Base-by-base conservation (phyloP, 495 filamentous ascomycete genomes). In the Talaromyces liani region DNA sequence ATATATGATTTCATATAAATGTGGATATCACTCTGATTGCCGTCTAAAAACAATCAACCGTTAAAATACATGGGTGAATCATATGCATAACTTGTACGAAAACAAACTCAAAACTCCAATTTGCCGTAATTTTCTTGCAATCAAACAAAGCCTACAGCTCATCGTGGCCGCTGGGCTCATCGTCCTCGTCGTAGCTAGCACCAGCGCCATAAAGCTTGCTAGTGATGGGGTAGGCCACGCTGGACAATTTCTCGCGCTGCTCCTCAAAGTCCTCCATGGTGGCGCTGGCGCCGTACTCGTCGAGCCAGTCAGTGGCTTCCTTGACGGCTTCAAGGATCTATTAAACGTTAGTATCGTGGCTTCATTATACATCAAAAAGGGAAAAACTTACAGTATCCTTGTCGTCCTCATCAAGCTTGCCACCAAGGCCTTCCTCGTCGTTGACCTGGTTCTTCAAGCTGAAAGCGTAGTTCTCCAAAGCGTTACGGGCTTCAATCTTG, bases 361-460 rank as follows among this genome's bases (percentile, higher is more conserved):
- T 33, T 61, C 20, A 22, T 10, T 31, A 25, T 6, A 20, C 20
- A 34, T 60, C 9, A 1, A 31, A 18, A 31, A 45, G 9, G 20
- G n/a, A n/a, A n/a, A n/a, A n/a, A n/a, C 84, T 82, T 80, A 87
- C 83, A 68, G 91, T 87, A 79, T 99, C 92, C 89, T 98, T 99
- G 84, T 99, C 95, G 65, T 98, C 94, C 65, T 96, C 94, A 60
- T 92, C 91, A 73, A 99, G 96, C 88, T 97, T 96, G 76, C 91
- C 91, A 78, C 94, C 92, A 64, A 97, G 89, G 67, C 94, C 94
- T 65, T 97, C 92, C 75, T 97, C 91, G 67, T 99, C 94, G 75
- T 93, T 92, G 79, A 91, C 91, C 83, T 98, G 94, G 87, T 97
- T 97, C 88, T 98, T 98, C 70, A 99, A 81, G 84, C 84, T 90